Evolutionary conservation across 768 basidiomycete species (phyloP), one percentile per base, ranked within the genome.

Genomic region (Amanita jacksonii): DNA sequence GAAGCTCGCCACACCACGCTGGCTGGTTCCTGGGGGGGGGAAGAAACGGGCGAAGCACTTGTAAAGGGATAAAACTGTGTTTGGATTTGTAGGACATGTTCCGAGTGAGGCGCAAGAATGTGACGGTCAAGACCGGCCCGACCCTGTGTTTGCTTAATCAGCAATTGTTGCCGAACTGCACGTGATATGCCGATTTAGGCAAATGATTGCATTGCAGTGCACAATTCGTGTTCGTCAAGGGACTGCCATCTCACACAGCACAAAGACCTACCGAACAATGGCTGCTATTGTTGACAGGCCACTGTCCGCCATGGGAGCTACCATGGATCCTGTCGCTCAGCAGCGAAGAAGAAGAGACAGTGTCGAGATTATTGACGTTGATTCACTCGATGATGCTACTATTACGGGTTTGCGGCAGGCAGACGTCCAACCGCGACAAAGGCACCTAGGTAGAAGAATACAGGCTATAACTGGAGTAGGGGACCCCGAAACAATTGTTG

Each of bases 281-380:
- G 43, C 43, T 32, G 33, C 43, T 15, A 43, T 43, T 9, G 43
- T 43, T 32, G 43, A 43, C n/a, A 35, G 43, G 19, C 43, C 43
- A 28, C n/a, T 23, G 24, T 36, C 43, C 9, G 27, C 40, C n/a
- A 30, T 43, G 24, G 15, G 24, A 10, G 36, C 20, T 36, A 15
- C 19, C 15, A 20, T 43, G 43, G 43, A 43, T 28, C 8, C 34
- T 25, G 16, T 28, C 10, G 43, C 18, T 16, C 24, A 31, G 8
- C 43, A 43, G 32, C 34, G 43, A 30, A 32, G 33, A 27, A 13
- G 56, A 45, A 32, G 54, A 24, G 55, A 56, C n/a, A 45, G 58
- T 15, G 53, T 63, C 20, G 70, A 72, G 53, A 56, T 72, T 45
- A 70, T 70, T 53, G 69, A 72, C 55, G 69, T 70, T 45, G 69